phyloP scores from a whole-genome alignment of 2,329 filamentous ascomycete genomes.

The Trichophaea hybrida region DNA sequence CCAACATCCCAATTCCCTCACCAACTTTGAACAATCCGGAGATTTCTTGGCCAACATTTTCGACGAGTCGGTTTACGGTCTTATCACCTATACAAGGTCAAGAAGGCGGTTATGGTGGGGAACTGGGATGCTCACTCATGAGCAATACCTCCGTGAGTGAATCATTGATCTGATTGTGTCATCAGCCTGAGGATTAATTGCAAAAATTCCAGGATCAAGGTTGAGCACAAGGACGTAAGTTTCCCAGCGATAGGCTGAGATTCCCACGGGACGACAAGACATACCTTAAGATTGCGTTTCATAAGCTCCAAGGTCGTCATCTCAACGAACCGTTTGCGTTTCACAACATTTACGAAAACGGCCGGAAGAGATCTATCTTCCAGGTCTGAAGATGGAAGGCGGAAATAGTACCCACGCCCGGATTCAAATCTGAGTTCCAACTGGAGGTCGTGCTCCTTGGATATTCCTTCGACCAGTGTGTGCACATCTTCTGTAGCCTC shows the following conservation, averaged over 20 bases:
- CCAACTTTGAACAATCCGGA: constrained; percentile 67
- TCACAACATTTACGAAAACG: constrained; percentile 61
- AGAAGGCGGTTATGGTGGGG: constrained; percentile 13
- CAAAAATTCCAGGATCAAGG: background rate
- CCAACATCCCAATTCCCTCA: constrained; percentile 71
- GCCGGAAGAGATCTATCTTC: constrained; percentile 47
- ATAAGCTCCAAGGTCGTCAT: constrained; percentile 76
- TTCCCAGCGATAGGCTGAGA: background rate
- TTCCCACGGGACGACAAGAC: constrained; percentile 27
- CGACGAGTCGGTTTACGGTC: constrained; percentile 56
- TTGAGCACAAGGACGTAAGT: background rate
- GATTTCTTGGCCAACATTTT: constrained; percentile 55
- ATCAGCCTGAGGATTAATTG: constrained; percentile 25
- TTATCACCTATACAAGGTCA: constrained; percentile 38
- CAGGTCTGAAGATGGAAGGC: constrained; percentile 47
- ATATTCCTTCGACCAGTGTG: constrained; percentile 53
- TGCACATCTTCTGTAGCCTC: constrained; percentile 69
- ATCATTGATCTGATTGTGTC: constrained; percentile 48
- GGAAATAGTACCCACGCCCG: constrained; percentile 65
- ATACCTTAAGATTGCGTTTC: constrained; percentile 45
- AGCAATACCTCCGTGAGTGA: constrained; percentile 71
- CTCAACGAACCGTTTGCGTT: constrained; percentile 61
- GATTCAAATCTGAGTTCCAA: constrained; percentile 63
- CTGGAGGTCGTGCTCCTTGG: constrained; percentile 43
- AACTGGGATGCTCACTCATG: constrained; percentile 41